Percentiles rank a stretch among this genome's conserved stretches.
phyloP scores from a whole-genome alignment of 768 basidiomycete genomes.

The Scleroderma citrinum region DNA sequence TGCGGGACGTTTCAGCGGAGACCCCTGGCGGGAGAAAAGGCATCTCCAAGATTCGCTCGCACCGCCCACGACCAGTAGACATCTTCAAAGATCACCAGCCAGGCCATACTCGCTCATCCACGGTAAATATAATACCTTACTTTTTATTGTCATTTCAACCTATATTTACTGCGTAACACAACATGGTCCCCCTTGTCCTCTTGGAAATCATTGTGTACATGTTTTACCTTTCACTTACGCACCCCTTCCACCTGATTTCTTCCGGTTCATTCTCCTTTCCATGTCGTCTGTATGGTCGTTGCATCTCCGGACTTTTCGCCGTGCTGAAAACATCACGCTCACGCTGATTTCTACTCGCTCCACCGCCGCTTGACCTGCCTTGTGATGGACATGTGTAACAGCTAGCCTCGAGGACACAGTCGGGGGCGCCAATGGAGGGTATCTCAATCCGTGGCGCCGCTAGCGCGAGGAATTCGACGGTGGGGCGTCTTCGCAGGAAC shows the following conservation, averaged over 20 bases:
- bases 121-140: slow-evolving; percentile 60
- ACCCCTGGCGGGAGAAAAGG: slow-evolving; percentile 73
- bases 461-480: slow-evolving; percentile 34
- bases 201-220: slow-evolving; percentile 7
- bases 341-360: slow-evolving; percentile 30
- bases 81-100: slow-evolving; percentile 43
- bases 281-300: slow-evolving; percentile 6
- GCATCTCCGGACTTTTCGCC: background rate
- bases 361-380: slow-evolving; percentile 20
- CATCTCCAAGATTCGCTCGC: slow-evolving; percentile 51
- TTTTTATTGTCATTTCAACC: slow-evolving; percentile 16
- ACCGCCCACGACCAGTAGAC: slow-evolving; percentile 58
- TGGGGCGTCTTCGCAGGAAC: slow-evolving; percentile 57
- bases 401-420: slow-evolving; percentile 37
- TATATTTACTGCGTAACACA: slow-evolving; percentile 27
- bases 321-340: slow-evolving; percentile 29
- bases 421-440: slow-evolving; percentile 40
- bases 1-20: slow-evolving; percentile 61
- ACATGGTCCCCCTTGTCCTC: slow-evolving; percentile 6
- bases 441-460: slow-evolving; percentile 65
- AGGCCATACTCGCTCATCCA: slow-evolving; percentile 43
- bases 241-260: slow-evolving; percentile 8
- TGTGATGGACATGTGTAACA: slow-evolving; percentile 22
- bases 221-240: slow-evolving; percentile 11
- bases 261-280: slow-evolving; percentile 8